phyloP scores from a whole-genome alignment of 2,329 filamentous ascomycete genomes.

The Dactylonectria macrodidyma region DNA sequence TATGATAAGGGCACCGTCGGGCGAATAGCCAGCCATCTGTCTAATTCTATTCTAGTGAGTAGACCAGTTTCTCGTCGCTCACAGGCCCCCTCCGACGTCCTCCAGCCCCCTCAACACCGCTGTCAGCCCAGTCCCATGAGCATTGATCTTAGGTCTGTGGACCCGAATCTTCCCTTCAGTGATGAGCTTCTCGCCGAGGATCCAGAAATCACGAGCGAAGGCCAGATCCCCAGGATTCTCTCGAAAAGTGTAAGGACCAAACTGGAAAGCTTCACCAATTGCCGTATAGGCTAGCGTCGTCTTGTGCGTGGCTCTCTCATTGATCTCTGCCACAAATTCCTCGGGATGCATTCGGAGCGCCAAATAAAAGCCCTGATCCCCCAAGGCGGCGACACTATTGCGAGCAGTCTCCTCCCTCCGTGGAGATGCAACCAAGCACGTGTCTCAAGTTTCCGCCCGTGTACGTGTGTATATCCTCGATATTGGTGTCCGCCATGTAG shows the following conservation, averaged over 20 bases:
- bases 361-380: neutral
- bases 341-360: neutral
- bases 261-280: neutral
- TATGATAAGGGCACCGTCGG: no score
- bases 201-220: no score
- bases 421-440: neutral
- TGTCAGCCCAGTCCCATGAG: no score
- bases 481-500: constrained; percentile 51
- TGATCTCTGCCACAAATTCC: neutral
- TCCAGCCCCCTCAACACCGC: no score
- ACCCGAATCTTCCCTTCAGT: no score
- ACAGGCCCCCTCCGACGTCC: no score
- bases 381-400: neutral
- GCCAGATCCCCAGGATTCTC: no score
- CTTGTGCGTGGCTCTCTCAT: neutral
- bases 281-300: neutral
- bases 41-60: no score
- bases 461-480: neutral
- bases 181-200: no score
- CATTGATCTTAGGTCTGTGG: no score
- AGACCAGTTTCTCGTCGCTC: no score
- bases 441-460: neutral
- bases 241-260: neutral
- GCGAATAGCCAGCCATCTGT: no score
- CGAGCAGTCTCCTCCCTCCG: neutral